Conservation (phyloP, 768 basidiomycete genomes). For the Postia placenta region DNA sequence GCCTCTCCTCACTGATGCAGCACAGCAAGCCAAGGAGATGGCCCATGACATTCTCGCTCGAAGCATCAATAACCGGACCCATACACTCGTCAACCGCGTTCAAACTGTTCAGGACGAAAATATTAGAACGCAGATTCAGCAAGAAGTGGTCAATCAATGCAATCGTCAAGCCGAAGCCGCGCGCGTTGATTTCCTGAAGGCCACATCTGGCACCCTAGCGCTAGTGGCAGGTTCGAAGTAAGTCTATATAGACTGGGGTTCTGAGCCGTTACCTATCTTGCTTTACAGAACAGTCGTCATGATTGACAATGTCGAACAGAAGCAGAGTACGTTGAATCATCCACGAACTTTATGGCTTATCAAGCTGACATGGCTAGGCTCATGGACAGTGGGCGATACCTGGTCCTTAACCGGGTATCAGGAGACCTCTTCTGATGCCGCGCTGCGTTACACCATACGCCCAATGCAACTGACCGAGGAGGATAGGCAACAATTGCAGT, state of each 20-base stretch:
- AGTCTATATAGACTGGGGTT: background rate
- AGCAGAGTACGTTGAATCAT: too few relatives aligned
- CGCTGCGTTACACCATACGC: conserved; percentile 27
- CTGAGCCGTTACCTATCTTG: too few relatives aligned
- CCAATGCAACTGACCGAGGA: conserved; percentile 28
- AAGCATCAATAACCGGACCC: background rate
- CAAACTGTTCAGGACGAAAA: conserved; percentile 5
- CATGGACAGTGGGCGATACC: too few relatives aligned
- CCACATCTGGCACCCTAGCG: background rate
- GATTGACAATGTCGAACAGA: too few relatives aligned
- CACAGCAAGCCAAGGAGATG: background rate
- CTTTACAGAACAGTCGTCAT: too few relatives aligned
- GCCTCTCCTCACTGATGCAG: conserved; percentile 1
- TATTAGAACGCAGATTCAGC: conserved; percentile 4
- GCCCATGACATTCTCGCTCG: conserved; percentile 5
- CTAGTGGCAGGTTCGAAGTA: background rate
- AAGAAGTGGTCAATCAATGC: conserved; percentile 4
- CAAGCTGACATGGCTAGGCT: too few relatives aligned
- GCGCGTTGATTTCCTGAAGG: background rate
- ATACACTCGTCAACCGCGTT: conserved; percentile 4
- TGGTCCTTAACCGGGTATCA: background rate
- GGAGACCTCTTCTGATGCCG: background rate
- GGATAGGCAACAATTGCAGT: conserved; percentile 30
- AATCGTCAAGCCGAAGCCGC: background rate
- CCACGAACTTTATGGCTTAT: too few relatives aligned